Conservation (phyloP, 768 basidiomycete species). For the Russula olivacea region DNA sequence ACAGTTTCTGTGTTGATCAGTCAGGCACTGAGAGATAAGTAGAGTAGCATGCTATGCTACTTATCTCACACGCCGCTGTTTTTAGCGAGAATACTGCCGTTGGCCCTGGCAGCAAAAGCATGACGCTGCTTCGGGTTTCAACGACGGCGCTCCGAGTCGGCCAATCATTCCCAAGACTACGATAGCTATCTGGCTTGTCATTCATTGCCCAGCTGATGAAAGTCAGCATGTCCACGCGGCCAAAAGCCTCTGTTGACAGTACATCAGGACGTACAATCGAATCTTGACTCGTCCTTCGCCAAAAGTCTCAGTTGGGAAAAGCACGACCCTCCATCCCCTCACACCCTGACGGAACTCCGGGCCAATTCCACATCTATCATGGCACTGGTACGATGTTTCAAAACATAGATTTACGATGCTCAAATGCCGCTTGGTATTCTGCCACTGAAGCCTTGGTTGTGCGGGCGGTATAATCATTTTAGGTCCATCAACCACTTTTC, state of each 20-base stretch:
- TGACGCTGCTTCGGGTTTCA: too few relatives aligned
- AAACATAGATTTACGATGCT: neutral
- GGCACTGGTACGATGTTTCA: neutral
- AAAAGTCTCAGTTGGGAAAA: neutral
- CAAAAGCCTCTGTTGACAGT: neutral
- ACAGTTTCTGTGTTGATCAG: neutral
- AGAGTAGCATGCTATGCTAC: too few relatives aligned
- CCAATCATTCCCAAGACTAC: neutral
- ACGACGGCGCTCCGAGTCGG: neutral
- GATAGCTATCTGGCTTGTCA: neutral
- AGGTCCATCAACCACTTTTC: neutral
- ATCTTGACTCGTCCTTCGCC: neutral
- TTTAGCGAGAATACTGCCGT: too few relatives aligned
- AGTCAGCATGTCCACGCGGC: neutral
- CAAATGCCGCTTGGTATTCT: neutral
- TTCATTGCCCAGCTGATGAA: neutral
- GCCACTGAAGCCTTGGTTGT: neutral
- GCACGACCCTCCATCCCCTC: neutral
- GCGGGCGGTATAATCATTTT: neutral
- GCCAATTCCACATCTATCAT: neutral
- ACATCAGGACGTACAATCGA: neutral
- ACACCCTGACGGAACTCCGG: neutral
- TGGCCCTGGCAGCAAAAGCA: too few relatives aligned
- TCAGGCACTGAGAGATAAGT: too few relatives aligned
- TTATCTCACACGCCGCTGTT: too few relatives aligned